phyloP scores from a whole-genome alignment of 768 basidiomycete species.

The Russula olivacea region DNA sequence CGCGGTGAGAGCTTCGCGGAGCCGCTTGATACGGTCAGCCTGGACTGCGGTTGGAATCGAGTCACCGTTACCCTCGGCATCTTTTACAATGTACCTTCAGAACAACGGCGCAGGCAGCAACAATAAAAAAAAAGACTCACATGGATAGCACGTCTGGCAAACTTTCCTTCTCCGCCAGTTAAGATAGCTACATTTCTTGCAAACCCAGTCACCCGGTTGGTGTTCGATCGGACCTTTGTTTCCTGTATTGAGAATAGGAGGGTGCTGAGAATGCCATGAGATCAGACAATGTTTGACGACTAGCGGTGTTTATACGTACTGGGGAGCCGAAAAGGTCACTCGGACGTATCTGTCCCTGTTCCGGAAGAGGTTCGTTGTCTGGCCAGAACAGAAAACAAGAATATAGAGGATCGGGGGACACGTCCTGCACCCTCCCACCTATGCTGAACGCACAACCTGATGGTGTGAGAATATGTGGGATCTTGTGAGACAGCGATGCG shows the following conservation, averaged over 20 bases:
- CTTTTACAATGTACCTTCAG: slow-evolving; percentile 34
- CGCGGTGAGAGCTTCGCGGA: slow-evolving; percentile 57
- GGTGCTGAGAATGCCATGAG: slow-evolving; percentile 45
- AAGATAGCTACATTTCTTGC: slow-evolving; percentile 77
- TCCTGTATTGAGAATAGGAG: slow-evolving; percentile 84
- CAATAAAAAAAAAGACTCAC: slow-evolving; percentile 38
- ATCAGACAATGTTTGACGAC: slow-evolving; percentile 14
- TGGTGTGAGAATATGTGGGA: slow-evolving; percentile 60
- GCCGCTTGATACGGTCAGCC: slow-evolving; percentile 73
- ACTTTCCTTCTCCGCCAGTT: slow-evolving; percentile 87
- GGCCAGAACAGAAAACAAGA: slow-evolving; percentile 90
- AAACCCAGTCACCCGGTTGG: slow-evolving; percentile 56
- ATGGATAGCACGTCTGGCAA: slow-evolving; percentile 83
- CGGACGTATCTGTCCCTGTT: slow-evolving; percentile 69
- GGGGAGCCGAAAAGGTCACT: slow-evolving; percentile 47
- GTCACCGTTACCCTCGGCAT: slow-evolving; percentile 84
- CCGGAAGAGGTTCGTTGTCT: slow-evolving; percentile 79
- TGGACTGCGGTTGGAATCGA: slow-evolving; percentile 82
- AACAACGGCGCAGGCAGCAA: slow-evolving; percentile 9
- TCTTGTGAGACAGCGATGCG: slow-evolving; percentile 19
- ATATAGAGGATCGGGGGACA: slow-evolving; percentile 61
- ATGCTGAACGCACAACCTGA: slow-evolving; percentile 71
- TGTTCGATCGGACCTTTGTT: slow-evolving; percentile 85
- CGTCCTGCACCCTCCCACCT: slow-evolving; percentile 75
- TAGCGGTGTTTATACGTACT: slow-evolving; percentile 35